phyloP scores from a whole-genome alignment of 345 rosid genomes.

The Rhodomyrtus tomentosa region DNA sequence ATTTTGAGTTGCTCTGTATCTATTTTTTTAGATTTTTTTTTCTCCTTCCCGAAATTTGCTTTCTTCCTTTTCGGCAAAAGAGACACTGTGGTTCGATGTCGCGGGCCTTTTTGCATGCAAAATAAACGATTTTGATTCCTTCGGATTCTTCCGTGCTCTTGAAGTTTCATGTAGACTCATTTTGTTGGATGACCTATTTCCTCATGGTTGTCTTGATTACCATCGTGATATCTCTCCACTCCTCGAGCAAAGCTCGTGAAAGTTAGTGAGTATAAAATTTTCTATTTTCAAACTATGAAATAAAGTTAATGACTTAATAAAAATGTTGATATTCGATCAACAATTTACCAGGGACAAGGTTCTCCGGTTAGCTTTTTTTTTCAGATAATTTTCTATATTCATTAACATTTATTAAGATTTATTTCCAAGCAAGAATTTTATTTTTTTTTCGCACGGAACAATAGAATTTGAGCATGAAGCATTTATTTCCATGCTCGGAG shows the following conservation, averaged over 20 bases:
- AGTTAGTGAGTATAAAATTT: constrained; percentile 3
- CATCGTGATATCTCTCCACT: no score
- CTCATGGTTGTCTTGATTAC: no score
- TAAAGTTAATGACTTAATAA: neutral
- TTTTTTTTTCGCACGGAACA: neutral
- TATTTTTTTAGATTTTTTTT: fast-evolving
- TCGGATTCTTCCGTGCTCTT: neutral
- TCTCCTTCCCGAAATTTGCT: fast-evolving
- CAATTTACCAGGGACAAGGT: neutral
- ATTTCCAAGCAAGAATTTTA: neutral
- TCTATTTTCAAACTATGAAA: neutral
- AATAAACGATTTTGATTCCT: neutral
- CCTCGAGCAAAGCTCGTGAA: no score
- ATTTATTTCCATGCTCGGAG: no score
- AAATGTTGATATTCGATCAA: neutral
- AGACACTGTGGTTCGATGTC: neutral
- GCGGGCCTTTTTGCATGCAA: fast-evolving
- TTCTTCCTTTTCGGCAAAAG: neutral
- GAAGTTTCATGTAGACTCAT: neutral
- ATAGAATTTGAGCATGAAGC: no score
- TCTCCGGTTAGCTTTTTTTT: neutral
- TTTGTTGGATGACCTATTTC: neutral
- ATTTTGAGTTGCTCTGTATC: neutral
- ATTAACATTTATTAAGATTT: neutral
- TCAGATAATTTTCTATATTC: neutral